A percentile compares a stretch with the other conserved stretches of the same genome.
Conservation (phyloP, 495 filamentous ascomycete species). For the Penicillium canariense region DNA sequence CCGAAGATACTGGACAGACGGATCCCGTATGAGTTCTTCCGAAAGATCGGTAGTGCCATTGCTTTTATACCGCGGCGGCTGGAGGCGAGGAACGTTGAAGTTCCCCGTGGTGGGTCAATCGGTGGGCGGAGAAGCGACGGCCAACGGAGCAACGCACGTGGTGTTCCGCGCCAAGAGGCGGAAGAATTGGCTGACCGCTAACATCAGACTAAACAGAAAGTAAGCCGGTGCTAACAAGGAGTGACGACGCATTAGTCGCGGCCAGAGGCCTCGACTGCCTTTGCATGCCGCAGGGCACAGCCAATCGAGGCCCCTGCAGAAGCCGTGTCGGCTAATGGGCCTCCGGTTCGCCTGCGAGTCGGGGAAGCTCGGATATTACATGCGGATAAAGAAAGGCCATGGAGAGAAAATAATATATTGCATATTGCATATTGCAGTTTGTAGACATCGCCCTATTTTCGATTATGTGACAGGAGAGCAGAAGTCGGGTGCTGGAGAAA, state of each 20-base stretch:
- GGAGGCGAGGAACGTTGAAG: background rate
- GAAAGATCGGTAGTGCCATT: conserved; percentile 14
- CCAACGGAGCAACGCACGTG: conserved; percentile 9
- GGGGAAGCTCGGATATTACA: conserved; percentile 1
- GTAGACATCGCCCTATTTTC: conserved; percentile 9
- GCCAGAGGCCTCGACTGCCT: background rate
- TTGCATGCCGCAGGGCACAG: background rate
- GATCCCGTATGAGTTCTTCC: background rate
- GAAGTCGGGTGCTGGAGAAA: background rate
- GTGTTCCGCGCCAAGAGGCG: background rate
- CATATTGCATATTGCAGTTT: background rate
- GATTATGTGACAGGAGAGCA: background rate
- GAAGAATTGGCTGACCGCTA: conserved; percentile 1
- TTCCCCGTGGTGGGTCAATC: conserved; percentile 1
- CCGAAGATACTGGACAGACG: conserved; percentile 4
- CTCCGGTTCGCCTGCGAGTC: background rate
- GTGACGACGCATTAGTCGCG: background rate
- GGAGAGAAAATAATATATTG: background rate
- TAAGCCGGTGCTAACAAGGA: background rate
- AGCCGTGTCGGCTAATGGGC: background rate
- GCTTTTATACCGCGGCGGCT: conserved; percentile 9
- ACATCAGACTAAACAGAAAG: background rate
- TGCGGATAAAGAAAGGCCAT: background rate
- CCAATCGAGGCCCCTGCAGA: background rate
- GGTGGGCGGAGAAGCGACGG: background rate